phyloP scores from a whole-genome alignment of 257 asterid species.

The Linaria vulgaris region DNA sequence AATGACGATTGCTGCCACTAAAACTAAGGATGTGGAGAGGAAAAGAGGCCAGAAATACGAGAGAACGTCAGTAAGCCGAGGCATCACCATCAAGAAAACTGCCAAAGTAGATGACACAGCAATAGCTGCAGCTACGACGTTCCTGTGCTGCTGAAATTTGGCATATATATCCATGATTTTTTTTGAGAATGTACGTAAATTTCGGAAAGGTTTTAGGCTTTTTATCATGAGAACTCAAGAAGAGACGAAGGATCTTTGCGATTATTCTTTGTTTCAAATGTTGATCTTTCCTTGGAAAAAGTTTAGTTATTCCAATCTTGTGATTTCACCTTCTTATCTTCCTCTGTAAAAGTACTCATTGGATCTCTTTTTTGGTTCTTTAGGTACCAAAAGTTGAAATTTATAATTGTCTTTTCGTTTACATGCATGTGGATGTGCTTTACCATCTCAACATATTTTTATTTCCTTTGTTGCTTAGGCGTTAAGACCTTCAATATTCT shows the following conservation, averaged over 20 bases:
- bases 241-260: slow-evolving; percentile 5
- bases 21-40: slow-evolving; percentile 45
- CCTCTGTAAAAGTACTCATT: background rate
- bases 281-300: slow-evolving; percentile 15
- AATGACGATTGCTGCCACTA: slow-evolving; percentile 39
- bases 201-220: slow-evolving; percentile 7
- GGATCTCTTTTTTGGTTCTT: background rate
- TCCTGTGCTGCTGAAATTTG: slow-evolving; percentile 36
- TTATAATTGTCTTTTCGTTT: background rate
- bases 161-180: slow-evolving; percentile 40
- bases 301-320: slow-evolving; percentile 14
- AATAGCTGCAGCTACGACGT: slow-evolving; percentile 29
- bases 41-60: slow-evolving; percentile 60
- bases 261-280: slow-evolving; percentile 37
- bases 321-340: background rate
- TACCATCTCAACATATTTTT: background rate
- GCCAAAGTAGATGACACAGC: slow-evolving; percentile 28
- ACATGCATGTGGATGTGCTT: slow-evolving; percentile 8
- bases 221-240: slow-evolving; percentile 17
- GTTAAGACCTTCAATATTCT: slow-evolving; percentile 1
- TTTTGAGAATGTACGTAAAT: slow-evolving; percentile 12
- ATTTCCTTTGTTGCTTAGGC: slow-evolving; percentile 12
- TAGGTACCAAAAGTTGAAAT: background rate
- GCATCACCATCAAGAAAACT: slow-evolving; percentile 29
- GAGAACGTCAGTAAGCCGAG: slow-evolving; percentile 31